These are phyloP conservation scores for Lachnellula suecica DNA, from an alignment of 2,329 filamentous ascomycete genomes.

Conservation along the genomic window DNA sequence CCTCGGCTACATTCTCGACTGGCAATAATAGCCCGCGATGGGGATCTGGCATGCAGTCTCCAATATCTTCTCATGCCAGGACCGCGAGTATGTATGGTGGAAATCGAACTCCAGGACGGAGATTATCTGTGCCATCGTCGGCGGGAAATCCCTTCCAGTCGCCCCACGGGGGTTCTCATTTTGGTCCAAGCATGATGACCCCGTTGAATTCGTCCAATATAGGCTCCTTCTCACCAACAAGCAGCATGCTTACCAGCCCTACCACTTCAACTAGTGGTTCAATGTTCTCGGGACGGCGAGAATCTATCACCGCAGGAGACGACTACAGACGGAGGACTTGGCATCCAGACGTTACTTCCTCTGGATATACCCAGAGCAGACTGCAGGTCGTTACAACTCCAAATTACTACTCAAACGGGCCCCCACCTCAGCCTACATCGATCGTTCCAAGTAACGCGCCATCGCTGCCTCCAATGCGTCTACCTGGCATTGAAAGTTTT, in stretches of 20 bases:
- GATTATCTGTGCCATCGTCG: constrained; percentile 82
- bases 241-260: constrained; percentile 65
- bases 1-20: constrained; percentile 78
- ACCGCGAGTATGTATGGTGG: constrained; percentile 71
- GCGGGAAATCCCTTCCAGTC: constrained; percentile 72
- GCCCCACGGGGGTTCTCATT: constrained; percentile 50
- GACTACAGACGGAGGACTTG: constrained; percentile 84
- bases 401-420: constrained; percentile 47
- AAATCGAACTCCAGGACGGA: constrained; percentile 65
- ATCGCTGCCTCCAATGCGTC: constrained; percentile 59
- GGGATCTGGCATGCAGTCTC: constrained; percentile 68
- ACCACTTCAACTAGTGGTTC: constrained; percentile 56
- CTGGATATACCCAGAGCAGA: constrained; percentile 59
- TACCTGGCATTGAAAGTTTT: constrained; percentile 92
- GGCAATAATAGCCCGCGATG: constrained; percentile 77
- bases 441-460: constrained; percentile 36
- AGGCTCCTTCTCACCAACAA: constrained; percentile 53
- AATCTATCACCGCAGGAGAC: constrained; percentile 65
- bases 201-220: constrained; percentile 54
- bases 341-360: constrained; percentile 73
- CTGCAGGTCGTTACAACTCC: constrained; percentile 75
- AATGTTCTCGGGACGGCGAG: constrained; percentile 58
- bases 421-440: constrained; percentile 23
- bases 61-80: constrained; percentile 66
- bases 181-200: constrained; percentile 56